These are phyloP conservation scores for Bodo saltans DNA, from an alignment of 78 protist species.

Conservation along the genomic window DNA sequence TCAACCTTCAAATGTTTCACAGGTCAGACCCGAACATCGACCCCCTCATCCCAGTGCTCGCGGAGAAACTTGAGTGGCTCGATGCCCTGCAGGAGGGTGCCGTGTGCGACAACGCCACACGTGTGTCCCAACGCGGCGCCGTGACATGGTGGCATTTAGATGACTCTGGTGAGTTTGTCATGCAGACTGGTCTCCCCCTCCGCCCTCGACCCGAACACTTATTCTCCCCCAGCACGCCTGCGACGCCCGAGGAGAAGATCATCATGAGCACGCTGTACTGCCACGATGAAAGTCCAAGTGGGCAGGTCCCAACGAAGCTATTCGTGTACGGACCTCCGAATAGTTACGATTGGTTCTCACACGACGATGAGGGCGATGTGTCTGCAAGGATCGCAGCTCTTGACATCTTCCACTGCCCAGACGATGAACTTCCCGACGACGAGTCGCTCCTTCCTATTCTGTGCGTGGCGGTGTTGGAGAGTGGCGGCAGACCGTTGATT, in stretches of 20 bases:
- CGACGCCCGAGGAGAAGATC: not conserved
- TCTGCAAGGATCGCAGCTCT: not conserved
- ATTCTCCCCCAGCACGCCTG: no score
- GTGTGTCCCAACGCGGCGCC: constrained; percentile 23
- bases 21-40: not conserved
- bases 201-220: not conserved
- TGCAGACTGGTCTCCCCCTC: constrained; percentile 9
- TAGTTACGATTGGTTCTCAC: constrained; percentile 4
- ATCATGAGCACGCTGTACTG: no score
- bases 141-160: constrained; percentile 46
- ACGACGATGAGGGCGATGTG: not conserved
- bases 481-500: constrained; percentile 33
- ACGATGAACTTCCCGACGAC: not conserved
- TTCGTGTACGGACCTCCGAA: not conserved
- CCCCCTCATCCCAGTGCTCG: not conserved
- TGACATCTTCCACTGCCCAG: constrained; percentile 7
- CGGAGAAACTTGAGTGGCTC: constrained; percentile 27
- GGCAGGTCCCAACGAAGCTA: not conserved
- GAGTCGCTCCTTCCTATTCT: constrained; percentile 10
- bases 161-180: constrained; percentile 40
- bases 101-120: constrained; percentile 41
- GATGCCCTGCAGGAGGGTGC: not conserved
- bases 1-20: constrained; percentile 44
- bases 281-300: no score
- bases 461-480: constrained; percentile 8